A percentile compares a stretch with the other conserved stretches of the same genome.
phyloP scores from a whole-genome alignment of 2,329 filamentous ascomycete species.

The Cercospora brassicicola region DNA sequence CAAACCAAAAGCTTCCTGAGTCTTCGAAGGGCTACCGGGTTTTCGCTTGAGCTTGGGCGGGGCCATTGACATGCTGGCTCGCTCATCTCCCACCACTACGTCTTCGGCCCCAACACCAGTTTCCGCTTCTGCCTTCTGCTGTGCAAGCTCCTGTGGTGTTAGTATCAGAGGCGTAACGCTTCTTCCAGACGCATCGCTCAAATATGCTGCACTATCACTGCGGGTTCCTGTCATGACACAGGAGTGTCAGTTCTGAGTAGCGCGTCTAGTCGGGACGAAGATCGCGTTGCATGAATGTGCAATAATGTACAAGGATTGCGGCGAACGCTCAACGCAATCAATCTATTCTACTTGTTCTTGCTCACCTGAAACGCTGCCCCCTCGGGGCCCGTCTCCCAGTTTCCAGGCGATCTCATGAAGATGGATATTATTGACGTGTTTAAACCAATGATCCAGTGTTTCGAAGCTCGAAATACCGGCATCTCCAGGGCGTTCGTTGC shows the following conservation, averaged over 20 bases:
- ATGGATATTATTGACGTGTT: constrained; percentile 56
- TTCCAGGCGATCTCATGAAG: constrained; percentile 57
- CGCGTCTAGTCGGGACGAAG: not conserved
- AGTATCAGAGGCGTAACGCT: constrained; percentile 48
- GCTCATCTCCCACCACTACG: not conserved
- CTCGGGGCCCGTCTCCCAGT: constrained; percentile 60
- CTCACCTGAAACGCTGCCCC: constrained; percentile 57
- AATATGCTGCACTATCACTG: constrained; percentile 39
- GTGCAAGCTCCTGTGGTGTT: constrained; percentile 15
- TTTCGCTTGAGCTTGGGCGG: constrained; percentile 14
- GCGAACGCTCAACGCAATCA: not conserved
- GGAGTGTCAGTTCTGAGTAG: constrained; percentile 11
- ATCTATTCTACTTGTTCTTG: constrained; percentile 16
- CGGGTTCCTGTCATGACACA: constrained; percentile 35
- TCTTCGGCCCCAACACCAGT: constrained; percentile 5
- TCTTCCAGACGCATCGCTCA: constrained; percentile 50
- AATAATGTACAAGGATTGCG: constrained; percentile 4
- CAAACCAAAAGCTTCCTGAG: constrained; percentile 1
- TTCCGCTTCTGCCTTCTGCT: constrained; percentile 12
- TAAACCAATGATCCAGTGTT: constrained; percentile 46
- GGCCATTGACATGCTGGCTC: not conserved
- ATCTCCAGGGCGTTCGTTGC: constrained; percentile 28
- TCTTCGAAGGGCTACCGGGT: constrained; percentile 14
- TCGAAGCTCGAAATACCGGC: constrained; percentile 39
- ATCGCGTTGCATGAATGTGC: constrained; percentile 1